Conservation (phyloP, 2,329 filamentous ascomycete species). For the Diaporthe australafricana region DNA sequence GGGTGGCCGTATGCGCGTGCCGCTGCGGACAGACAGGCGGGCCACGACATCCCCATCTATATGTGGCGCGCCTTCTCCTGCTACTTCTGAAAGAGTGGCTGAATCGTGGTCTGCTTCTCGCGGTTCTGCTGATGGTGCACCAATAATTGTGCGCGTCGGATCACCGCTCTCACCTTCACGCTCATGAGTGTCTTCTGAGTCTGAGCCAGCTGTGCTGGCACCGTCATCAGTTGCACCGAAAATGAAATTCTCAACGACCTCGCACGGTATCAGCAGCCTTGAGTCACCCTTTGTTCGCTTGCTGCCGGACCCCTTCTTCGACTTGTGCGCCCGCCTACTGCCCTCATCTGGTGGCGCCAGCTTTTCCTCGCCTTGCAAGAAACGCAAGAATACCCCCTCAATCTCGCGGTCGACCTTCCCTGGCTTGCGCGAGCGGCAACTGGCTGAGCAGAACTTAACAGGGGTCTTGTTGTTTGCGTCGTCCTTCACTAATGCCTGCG, state of each 20-base stretch:
- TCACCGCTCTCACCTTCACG: conserved; percentile 34
- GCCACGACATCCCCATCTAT: conserved; percentile 42
- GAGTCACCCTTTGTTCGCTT: conserved; percentile 61
- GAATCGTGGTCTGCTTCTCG: neutral
- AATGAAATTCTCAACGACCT: conserved; percentile 60
- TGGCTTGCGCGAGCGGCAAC: conserved; percentile 64
- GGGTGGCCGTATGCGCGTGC: conserved; percentile 49
- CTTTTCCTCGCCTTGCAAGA: conserved; percentile 44
- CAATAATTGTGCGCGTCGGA: neutral
- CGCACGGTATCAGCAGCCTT: conserved; percentile 60
- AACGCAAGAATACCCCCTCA: conserved; percentile 58
- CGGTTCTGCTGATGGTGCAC: neutral
- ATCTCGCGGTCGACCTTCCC: conserved; percentile 62
- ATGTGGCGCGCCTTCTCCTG: neutral
- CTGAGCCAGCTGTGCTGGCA: conserved; percentile 51
- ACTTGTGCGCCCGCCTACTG: conserved; percentile 18
- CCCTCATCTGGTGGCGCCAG: conserved; percentile 6
- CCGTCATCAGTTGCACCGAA: conserved; percentile 57
- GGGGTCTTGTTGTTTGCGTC: conserved; percentile 40
- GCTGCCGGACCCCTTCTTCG: conserved; percentile 43
- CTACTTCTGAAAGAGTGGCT: conserved; percentile 12
- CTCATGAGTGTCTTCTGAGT: conserved; percentile 52
- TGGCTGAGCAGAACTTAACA: conserved; percentile 68
- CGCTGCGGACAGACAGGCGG: conserved; percentile 51
- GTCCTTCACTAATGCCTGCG: conserved; percentile 28